Base-by-base conservation (phyloP, 2,329 filamentous ascomycete species). In the Xylaria sp. region DNA sequence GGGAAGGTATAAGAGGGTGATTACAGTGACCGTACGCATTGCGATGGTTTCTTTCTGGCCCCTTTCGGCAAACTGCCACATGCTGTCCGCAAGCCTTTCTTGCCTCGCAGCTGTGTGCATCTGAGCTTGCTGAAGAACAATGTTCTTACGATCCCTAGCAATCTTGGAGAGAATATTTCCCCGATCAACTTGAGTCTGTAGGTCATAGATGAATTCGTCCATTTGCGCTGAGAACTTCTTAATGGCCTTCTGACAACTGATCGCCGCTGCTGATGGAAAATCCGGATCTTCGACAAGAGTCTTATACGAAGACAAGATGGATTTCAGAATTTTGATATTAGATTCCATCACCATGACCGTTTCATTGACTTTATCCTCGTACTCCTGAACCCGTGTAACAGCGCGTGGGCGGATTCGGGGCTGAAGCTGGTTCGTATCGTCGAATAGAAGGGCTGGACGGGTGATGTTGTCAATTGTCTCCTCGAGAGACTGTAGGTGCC, bases 401-500 rank as follows among this genome's bases (percentile, higher is more conserved):
- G 80, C 62, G 1, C 72, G 56, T 1, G 73, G 71, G 5, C 31
- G 70, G 36, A 72, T 75, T 62, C 61, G 56, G 12, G 62, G 64
- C 28, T 69, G 57, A 5, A 54, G 39, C 12, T 46, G 46, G 13
- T 51, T 59, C 12, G 48, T 13, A 12, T 62, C 54, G 20, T 65
- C 55, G 55, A 52, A 58, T 8, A 71, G 43, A 46, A 69, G 63
- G 52, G 51, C 55, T 8, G 62, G 55, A 23, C 62, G 62, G 46
- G 79, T 79, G 69, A 78, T 69, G 46, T 73, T 41, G 31, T 80
- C 78, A n/a, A 81, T 75, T 0, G 74, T 64, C 9, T 75, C 66
- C 68, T 82, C 80, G 0, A 82, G 71, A 69, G 75, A 80, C 18
- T 74, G 68, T 23, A 82, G 73, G 70, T 82, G 81, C 75, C 75